phyloP scores from a whole-genome alignment of 2,329 filamentous ascomycete genomes.

The Dryadomyces quercus-mongolicae region DNA sequence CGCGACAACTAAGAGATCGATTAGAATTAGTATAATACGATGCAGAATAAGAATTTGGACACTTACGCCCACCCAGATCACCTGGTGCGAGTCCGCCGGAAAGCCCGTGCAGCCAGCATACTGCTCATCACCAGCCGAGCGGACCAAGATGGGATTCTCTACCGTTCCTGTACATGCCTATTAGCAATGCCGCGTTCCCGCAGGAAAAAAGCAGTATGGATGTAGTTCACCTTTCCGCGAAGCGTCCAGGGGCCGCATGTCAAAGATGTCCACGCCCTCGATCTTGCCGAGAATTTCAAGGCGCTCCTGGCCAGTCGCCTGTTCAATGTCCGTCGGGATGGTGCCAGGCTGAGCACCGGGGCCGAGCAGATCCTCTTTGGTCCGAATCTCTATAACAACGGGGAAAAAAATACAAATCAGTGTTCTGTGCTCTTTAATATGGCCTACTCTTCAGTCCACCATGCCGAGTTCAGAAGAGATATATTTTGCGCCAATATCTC shows the following conservation, averaged over 20 bases:
- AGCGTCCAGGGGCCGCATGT: conserved; percentile 92
- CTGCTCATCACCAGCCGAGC: conserved; percentile 90
- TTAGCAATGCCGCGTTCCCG: neutral
- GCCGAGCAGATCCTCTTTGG: conserved; percentile 68
- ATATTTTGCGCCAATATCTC: neutral
- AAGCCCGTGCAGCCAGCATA: conserved; percentile 91
- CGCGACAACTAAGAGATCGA: conserved; percentile 49
- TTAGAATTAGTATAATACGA: neutral
- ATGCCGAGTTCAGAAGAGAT: neutral
- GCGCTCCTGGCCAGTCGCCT: conserved; percentile 94
- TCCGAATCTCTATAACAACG: conserved; percentile 80
- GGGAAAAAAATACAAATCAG: conserved; percentile 12
- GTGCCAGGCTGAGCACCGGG: conserved; percentile 73
- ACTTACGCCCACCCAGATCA: conserved; percentile 82
- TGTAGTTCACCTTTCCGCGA: conserved; percentile 59
- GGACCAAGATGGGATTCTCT: conserved; percentile 80
- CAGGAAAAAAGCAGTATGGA: neutral
- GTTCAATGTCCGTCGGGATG: conserved; percentile 87
- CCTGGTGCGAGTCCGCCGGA: conserved; percentile 83
- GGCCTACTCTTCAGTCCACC: neutral
- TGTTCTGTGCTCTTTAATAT: neutral
- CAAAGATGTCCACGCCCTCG: conserved; percentile 95
- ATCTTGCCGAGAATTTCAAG: conserved; percentile 99
- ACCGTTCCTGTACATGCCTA: conserved; percentile 54
- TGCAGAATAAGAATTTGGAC: too few relatives aligned